Conservation (phyloP, 345 rosid genomes). For the Eucalyptus urophylla region DNA sequence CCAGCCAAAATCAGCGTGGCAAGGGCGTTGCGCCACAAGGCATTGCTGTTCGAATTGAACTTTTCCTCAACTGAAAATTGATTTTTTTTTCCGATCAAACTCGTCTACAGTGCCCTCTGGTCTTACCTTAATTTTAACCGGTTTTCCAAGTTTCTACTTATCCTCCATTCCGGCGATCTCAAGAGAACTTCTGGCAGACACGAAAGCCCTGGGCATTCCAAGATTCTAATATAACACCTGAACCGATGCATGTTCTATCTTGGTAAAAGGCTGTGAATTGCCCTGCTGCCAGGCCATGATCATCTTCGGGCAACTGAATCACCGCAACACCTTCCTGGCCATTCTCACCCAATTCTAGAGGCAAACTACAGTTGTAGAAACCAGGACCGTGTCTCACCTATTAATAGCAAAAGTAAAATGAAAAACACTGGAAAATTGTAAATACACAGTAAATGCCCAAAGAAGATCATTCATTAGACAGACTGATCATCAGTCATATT, state of each 20-base stretch:
- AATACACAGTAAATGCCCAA: not conserved
- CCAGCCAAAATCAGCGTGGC: not conserved
- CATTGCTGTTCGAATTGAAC: not conserved
- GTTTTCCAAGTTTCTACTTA: slow-evolving; percentile 77
- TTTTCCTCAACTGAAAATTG: not conserved
- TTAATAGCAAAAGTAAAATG: not conserved
- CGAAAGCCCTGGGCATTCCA: slow-evolving; percentile 81
- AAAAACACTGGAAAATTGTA: not conserved
- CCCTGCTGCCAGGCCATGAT: slow-evolving; percentile 93
- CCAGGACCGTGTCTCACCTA: slow-evolving; percentile 94
- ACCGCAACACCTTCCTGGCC: slow-evolving; percentile 34
- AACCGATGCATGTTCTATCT: slow-evolving; percentile 56
- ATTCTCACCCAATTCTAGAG: slow-evolving; percentile 21
- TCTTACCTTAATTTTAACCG: slow-evolving; percentile 57
- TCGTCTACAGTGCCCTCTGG: slow-evolving; percentile 1
- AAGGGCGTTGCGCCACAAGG: not conserved
- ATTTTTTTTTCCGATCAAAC: not conserved
- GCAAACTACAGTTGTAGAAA: slow-evolving; percentile 53
- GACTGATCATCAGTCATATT: not conserved
- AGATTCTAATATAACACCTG: slow-evolving; percentile 72
- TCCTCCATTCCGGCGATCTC: slow-evolving; percentile 70
- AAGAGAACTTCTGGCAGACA: slow-evolving; percentile 58
- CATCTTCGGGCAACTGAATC: slow-evolving; percentile 62
- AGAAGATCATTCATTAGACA: not conserved
- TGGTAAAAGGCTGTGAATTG: slow-evolving; percentile 81